Evolutionary conservation across 2,329 filamentous ascomycete species (phyloP).

Genomic region (Claviceps sp.): DNA sequence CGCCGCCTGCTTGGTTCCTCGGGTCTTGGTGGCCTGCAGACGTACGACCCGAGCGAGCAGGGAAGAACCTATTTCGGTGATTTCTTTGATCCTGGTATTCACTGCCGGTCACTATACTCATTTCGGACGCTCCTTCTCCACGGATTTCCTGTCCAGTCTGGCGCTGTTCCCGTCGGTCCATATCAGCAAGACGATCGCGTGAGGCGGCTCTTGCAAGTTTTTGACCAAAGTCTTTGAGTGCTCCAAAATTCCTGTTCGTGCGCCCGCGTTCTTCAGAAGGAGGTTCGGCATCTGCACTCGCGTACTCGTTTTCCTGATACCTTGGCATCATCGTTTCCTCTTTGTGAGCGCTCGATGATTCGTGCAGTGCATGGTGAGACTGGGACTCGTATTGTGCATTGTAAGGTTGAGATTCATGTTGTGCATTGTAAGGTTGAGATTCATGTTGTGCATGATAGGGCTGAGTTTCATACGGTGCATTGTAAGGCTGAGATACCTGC

Average conservation of each 20-base stretch:
- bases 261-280: constrained; percentile 23
- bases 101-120: constrained; percentile 23
- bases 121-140: constrained; percentile 28
- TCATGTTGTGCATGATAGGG: too few relatives aligned
- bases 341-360: constrained; percentile 7
- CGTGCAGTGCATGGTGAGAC: constrained; percentile 8
- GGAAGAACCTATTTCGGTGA: constrained; percentile 25
- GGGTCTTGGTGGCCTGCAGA: constrained; percentile 12
- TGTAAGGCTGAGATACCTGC: too few relatives aligned
- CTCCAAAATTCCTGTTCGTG: constrained; percentile 25
- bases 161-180: constrained; percentile 8
- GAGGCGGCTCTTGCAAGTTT: constrained; percentile 24
- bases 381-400: constrained; percentile 6
- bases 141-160: constrained; percentile 10
- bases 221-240: constrained; percentile 40
- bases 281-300: constrained; percentile 22
- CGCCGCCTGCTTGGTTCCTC: not conserved
- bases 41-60: constrained; percentile 16
- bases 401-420: too few relatives aligned
- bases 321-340: constrained; percentile 22
- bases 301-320: constrained; percentile 25
- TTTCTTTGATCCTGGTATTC: constrained; percentile 22
- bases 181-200: constrained; percentile 18
- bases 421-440: too few relatives aligned
- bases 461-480: too few relatives aligned